These are phyloP conservation scores for Aspergillus bridgeri DNA, from an alignment of 495 filamentous ascomycete species.

Conservation along the genomic window DNA sequence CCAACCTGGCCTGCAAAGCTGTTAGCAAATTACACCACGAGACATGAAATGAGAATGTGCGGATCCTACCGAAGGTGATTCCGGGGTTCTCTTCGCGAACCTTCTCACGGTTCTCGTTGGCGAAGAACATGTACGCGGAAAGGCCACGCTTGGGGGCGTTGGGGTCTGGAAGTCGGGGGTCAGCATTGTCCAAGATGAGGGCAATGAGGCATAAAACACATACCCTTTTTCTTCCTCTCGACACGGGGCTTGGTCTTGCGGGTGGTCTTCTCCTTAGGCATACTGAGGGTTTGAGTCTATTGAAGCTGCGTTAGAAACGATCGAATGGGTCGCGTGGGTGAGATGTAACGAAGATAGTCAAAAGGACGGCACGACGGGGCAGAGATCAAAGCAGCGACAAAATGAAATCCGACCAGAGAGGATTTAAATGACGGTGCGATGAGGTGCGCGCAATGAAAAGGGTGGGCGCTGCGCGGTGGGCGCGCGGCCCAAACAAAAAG, in stretches of 20 bases:
- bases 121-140: constrained; percentile 99
- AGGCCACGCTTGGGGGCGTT: constrained; percentile 99
- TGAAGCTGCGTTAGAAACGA: constrained; percentile 14
- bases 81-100: constrained; percentile 98
- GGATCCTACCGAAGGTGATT: constrained; percentile 81
- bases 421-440: neutral
- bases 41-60: neutral
- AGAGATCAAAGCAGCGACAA: neutral
- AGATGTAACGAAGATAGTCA: neutral
- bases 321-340: constrained; percentile 3
- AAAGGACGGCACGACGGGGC: neutral
- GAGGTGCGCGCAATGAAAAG: neutral
- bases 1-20: constrained; percentile 77
- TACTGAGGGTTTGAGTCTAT: constrained; percentile 39
- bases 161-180: constrained; percentile 64
- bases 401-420: constrained; percentile 2
- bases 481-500: constrained; percentile 18
- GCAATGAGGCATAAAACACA: constrained; percentile 26
- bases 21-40: constrained; percentile 14
- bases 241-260: constrained; percentile 50
- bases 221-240: constrained; percentile 83
- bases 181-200: constrained; percentile 2
- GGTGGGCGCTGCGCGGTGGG: constrained; percentile 14
- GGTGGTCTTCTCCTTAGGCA: constrained; percentile 72
- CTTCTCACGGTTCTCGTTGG: constrained; percentile 97